Evolutionary conservation across 305 asterid species (phyloP).

Genomic region (Lippia alba): DNA sequence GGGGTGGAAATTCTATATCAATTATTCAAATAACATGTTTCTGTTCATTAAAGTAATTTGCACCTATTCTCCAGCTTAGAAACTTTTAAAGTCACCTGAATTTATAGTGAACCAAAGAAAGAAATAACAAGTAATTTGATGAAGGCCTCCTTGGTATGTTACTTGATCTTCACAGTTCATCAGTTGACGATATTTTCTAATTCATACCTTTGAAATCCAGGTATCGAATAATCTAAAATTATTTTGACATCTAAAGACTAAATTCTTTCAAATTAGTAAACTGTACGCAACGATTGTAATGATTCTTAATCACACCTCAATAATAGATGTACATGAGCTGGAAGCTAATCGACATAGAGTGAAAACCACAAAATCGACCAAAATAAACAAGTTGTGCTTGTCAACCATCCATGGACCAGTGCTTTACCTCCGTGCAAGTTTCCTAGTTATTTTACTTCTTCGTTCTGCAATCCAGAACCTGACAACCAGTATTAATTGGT

Average conservation of each 20-base stretch:
- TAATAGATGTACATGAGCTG: no score
- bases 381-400: not conserved
- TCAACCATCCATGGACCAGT: not conserved
- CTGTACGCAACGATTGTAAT: not conserved
- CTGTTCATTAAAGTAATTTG: not conserved
- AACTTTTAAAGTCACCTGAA: not conserved
- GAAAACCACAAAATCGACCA: slow-evolving; percentile 7
- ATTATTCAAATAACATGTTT: not conserved
- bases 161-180: not conserved
- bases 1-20: no score
- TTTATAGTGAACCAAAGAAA: not conserved
- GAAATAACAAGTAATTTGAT: not conserved
- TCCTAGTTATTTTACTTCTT: not conserved
- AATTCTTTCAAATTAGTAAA: not conserved
- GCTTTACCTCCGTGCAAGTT: slow-evolving; percentile 1
- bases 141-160: not conserved
- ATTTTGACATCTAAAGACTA: not conserved
- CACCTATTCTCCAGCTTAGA: not conserved
- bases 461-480: slow-evolving; percentile 5
- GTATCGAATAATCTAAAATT: not conserved
- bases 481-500: not conserved
- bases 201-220: not conserved
- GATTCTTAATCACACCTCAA: no score
- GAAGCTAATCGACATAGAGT: not conserved
- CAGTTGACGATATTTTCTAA: not conserved